phyloP scores from a whole-genome alignment of 2,329 filamentous ascomycete species.

The Phialocephala sp. region DNA sequence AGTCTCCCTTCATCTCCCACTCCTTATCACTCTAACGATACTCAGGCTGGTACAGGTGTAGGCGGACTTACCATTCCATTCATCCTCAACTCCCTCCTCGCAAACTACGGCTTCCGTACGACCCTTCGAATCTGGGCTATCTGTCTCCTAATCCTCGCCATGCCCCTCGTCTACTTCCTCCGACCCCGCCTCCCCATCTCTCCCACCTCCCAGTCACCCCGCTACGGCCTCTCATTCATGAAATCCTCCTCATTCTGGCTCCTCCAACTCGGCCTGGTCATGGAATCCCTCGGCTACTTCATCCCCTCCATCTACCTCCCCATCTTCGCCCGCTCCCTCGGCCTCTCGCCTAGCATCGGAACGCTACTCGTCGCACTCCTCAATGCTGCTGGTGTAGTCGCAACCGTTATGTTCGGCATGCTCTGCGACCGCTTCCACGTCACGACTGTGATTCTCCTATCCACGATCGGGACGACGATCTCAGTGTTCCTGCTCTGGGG shows the following conservation, averaged over 20 bases:
- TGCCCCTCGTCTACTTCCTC: conserved; percentile 49
- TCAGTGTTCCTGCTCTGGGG: conserved; percentile 62
- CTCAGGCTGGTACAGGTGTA: conserved; percentile 32
- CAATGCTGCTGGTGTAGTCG: conserved; percentile 54
- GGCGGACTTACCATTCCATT: conserved; percentile 43
- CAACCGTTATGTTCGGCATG: conserved; percentile 46
- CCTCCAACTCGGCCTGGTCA: conserved; percentile 55
- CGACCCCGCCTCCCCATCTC: conserved; percentile 51
- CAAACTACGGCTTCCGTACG: conserved; percentile 48
- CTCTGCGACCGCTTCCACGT: conserved; percentile 51
- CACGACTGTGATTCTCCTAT: conserved; percentile 54
- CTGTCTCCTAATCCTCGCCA: conserved; percentile 47
- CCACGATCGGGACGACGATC: conserved; percentile 53
- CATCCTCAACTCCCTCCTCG: conserved; percentile 48
- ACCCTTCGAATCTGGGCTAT: conserved; percentile 50
- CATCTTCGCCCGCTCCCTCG: conserved; percentile 52
- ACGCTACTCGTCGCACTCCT: conserved; percentile 56
- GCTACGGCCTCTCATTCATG: conserved; percentile 47
- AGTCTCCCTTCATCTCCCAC: too few relatives aligned
- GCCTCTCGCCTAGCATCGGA: conserved; percentile 48
- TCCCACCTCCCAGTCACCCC: conserved; percentile 33
- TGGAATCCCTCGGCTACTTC: conserved; percentile 60
- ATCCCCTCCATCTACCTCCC: conserved; percentile 61
- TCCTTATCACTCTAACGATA: too few relatives aligned
- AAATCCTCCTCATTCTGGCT: conserved; percentile 53